These are phyloP conservation scores for Schizochytrium sp. DNA, from an alignment of 108 stramenopile species.

Conservation along the genomic window DNA sequence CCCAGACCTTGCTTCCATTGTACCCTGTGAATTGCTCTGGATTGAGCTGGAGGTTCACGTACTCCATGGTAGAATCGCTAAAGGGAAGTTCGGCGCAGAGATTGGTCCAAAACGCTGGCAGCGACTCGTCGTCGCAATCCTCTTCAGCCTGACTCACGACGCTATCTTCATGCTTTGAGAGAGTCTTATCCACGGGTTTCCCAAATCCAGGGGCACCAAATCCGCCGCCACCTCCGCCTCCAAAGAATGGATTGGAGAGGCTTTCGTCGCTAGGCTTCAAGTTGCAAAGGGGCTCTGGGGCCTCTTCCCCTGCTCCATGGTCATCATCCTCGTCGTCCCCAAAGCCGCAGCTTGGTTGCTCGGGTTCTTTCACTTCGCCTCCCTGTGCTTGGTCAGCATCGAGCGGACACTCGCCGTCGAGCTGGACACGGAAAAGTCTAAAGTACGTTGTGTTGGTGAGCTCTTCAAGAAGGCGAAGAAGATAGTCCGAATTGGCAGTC, in stretches of 20 bases:
- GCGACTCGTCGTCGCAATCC: background rate
- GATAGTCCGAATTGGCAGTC: background rate
- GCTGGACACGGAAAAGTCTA: background rate
- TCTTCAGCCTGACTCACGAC: background rate
- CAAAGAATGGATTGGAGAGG: background rate
- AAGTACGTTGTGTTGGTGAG: slow-evolving; percentile 5
- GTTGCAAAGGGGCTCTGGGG: background rate
- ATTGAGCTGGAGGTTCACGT: slow-evolving; percentile 73
- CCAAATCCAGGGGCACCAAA: background rate
- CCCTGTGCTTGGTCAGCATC: background rate
- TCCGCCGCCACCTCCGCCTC: background rate
- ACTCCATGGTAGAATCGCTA: slow-evolving; percentile 31
- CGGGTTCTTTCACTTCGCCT: background rate
- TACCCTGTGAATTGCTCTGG: slow-evolving; percentile 90
- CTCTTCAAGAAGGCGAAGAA: background rate
- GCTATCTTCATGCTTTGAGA: background rate
- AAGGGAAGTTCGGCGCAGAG: background rate
- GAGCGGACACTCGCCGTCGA: background rate
- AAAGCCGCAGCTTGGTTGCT: background rate
- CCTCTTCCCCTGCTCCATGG: background rate
- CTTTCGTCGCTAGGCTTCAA: background rate
- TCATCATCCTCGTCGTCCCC: background rate
- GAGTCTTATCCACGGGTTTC: background rate
- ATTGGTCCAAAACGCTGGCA: background rate
- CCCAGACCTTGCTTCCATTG: slow-evolving; percentile 76